Evolutionary conservation across 352 stramenopile genomes (phyloP), one percentile per base, ranked within the genome.

Genomic region (Globisporangium radiosum): DNA sequence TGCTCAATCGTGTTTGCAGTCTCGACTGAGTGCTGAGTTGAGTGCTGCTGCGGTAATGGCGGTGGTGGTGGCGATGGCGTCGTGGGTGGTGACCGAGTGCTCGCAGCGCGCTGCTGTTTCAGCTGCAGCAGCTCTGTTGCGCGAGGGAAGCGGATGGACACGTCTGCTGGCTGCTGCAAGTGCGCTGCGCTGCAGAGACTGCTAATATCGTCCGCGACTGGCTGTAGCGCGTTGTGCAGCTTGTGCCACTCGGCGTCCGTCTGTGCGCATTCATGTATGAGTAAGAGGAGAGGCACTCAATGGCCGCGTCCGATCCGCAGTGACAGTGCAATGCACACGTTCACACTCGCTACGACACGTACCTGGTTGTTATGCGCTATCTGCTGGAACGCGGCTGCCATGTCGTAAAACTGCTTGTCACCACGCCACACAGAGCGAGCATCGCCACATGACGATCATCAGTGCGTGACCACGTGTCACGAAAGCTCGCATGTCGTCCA

Each of bases 71-170:
- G 15, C 38, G 47, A 54, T 36, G 45, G 45, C 25, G 45, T 14
- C 11, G 40, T 8, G 11, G 11, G 45, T 7, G 45, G 25, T 5
- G 17, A 33, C 13, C 14, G 5, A 11, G 17, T n/a, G n/a, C 47
- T 40, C 56, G 45, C 48, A 36, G 11, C 6, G 19, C 52, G 59
- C n/a, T 59, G 52, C 54, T 65, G 42, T 25, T 59, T 59, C 45
- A 57, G 49, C 50, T 67, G 59, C 19, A 49, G 36, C 14, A 78
- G 67, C 43, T 81, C 73, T 43, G 62, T 59, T 25, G 69, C 63
- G 47, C 66, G 60, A 42, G 66, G 66, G 38, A 79, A 51, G 17
- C 68, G 65, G 54, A 47, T 33, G 13, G 45, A 17, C 4, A 15
- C 15, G 13, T 25, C 14, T 11, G 4, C 8, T 3, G 17, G 8